Conservation (phyloP, 169 alveolate genomes). For the Cryptosporidium baileyi region DNA sequence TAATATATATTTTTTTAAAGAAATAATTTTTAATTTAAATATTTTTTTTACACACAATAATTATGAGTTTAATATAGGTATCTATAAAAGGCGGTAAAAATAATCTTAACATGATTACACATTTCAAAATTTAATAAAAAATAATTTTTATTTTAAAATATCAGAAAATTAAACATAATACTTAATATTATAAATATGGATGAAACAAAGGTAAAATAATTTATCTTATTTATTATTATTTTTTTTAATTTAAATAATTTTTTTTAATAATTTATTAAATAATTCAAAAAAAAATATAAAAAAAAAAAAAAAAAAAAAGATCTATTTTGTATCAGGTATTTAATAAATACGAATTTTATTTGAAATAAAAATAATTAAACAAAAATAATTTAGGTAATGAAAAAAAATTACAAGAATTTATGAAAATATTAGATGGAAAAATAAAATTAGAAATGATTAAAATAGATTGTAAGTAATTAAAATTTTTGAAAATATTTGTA, state of each 20-base stretch:
- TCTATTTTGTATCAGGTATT: constrained; percentile 23
- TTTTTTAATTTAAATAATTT: neutral
- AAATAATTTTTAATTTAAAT: no score
- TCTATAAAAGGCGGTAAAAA: no score
- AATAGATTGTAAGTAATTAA: constrained; percentile 30
- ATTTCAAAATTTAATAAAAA: no score
- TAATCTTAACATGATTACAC: no score
- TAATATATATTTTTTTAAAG: no score
- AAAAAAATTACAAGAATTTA: constrained; percentile 10
- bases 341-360: neutral
- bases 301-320: neutral
- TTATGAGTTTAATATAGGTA: no score
- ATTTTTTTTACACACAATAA: no score
- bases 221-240: neutral
- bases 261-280: neutral
- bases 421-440: neutral
- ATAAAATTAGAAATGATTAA: neutral
- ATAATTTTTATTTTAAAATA: no score
- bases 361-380: neutral
- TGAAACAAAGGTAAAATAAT: neutral
- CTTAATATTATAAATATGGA: no score
- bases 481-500: neutral
- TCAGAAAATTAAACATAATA: no score
- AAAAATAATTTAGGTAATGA: neutral
- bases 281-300: no score